Conservation (phyloP, 1,139 yeast genomes). For the Ogataea hybrid region DNA sequence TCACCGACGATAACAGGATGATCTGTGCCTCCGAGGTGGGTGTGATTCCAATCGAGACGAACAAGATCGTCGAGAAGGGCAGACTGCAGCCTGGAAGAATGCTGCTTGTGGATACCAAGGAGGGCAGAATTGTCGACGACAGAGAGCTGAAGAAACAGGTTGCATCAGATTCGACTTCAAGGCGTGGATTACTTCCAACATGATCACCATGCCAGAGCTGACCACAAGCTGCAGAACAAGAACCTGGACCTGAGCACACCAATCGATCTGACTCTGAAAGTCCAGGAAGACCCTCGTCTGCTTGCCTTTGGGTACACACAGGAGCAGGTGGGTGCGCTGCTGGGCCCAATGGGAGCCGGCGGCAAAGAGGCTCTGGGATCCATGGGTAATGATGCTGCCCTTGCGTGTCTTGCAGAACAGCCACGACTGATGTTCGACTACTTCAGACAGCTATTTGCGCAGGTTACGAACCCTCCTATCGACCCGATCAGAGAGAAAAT, state of each 20-base stretch:
- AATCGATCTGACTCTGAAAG: conserved; percentile 38
- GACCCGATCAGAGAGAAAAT: conserved; percentile 97
- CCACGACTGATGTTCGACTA: conserved; percentile 90
- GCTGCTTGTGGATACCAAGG: conserved; percentile 91
- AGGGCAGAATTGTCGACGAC: conserved; percentile 92
- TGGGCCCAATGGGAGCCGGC: conserved; percentile 91
- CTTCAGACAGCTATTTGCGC: conserved; percentile 95
- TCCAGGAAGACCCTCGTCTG: conserved; percentile 80
- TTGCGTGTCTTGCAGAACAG: conserved; percentile 92
- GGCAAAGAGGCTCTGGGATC: conserved; percentile 96
- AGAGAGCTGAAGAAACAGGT: conserved; percentile 79
- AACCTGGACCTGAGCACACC: conserved; percentile 38
- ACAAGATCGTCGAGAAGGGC: conserved; percentile 79
- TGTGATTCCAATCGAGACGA: conserved; percentile 86
- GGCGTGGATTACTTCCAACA: conserved; percentile 86
- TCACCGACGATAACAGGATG: conserved; percentile 92
- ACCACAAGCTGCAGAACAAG: conserved; percentile 54
- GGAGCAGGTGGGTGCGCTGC: conserved; percentile 79
- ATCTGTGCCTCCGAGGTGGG: conserved; percentile 99
- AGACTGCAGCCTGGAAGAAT: conserved; percentile 95
- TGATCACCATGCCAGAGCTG: conserved; percentile 80
- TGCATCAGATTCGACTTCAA: conserved; percentile 86
- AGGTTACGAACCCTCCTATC: conserved; percentile 97
- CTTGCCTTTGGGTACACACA: conserved; percentile 89
- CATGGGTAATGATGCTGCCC: conserved; percentile 97